Conservation (phyloP, 331 rosid genomes). For the Erythrophleum ivorense region DNA sequence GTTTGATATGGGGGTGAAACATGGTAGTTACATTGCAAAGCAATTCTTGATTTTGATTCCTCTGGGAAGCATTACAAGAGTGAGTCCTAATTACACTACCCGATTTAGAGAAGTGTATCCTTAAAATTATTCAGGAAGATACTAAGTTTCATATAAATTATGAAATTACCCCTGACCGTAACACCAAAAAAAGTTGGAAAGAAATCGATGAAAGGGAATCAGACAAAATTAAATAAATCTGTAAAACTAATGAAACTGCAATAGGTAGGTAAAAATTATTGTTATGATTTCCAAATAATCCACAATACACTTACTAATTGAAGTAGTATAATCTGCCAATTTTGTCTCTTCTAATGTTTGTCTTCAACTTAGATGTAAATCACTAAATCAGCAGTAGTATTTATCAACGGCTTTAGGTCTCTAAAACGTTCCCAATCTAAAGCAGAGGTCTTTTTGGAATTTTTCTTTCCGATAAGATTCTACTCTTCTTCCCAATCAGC, state of each 20-base stretch:
- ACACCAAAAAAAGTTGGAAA: background rate
- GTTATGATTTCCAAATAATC: constrained; percentile 11
- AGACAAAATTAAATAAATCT: background rate
- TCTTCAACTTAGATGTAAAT: constrained; percentile 26
- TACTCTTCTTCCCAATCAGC: constrained; percentile 20
- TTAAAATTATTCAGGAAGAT: background rate
- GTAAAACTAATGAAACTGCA: background rate
- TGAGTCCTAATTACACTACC: no score
- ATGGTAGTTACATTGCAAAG: no score
- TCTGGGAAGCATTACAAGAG: no score
- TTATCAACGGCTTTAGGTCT: constrained; percentile 9
- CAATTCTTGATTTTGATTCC: no score
- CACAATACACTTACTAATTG: background rate
- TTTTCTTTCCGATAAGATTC: constrained; percentile 38
- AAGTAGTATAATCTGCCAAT: constrained; percentile 37
- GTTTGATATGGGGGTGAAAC: no score
- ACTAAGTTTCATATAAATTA: background rate
- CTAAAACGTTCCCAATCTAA: constrained; percentile 23
- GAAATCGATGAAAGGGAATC: background rate
- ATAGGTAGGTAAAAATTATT: background rate
- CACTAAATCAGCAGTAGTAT: constrained; percentile 15
- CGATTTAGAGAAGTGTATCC: no score
- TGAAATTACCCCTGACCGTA: background rate
- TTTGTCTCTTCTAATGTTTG: constrained; percentile 41
- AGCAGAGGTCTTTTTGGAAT: constrained; percentile 24